Base-by-base conservation (phyloP, 2,329 filamentous ascomycete genomes). In the Arthroderma sp. region DNA sequence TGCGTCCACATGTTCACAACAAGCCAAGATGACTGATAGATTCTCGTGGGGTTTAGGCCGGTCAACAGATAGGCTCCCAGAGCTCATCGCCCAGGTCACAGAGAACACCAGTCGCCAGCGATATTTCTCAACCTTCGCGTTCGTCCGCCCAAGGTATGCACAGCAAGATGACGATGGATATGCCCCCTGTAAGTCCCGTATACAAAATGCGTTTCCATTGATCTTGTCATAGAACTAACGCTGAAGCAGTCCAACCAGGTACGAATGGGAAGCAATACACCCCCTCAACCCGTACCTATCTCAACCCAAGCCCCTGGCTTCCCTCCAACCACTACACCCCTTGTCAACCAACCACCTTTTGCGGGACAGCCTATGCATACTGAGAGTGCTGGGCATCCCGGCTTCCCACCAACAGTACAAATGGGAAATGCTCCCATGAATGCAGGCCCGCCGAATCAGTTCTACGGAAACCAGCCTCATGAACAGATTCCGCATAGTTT, bases 351-450 rank as follows among this genome's bases (percentile, higher is more conserved):
- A 22, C 40, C 28, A 6, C 40, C 34, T 10, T 43, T 43, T 27
- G 11, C 40, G n/a, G 22, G 31, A 4, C 40, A 43, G 7, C 40
- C 34, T n/a, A 29, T 33, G 6, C 33, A 36, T 27, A 43, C 34
- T 36, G 31, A 36, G 10, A 37, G 8, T 22, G 11, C 32, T 11
- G 28, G 15, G 15, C 15, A 11, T 11, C 32, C 32, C 8, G 32
- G 32, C 8, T 9, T 34, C 8, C 8, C 32, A 34, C 10, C 44
- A n/a, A 42, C 42, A 36, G 40, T 37, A 6, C 47, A 48, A 10
- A 40, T 39, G 38, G 32, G 15, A 15, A 36, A 38, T 36, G 28
- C 39, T 22, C 38, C 44, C 27, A 46, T 49, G 47, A 44, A 46
- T 28, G 32, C 37, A 31, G 42, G 42, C 27, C 38, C 44, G 28